Conservation (phyloP, 805 yeast genomes). For the Sugiyamaella marilandica region DNA sequence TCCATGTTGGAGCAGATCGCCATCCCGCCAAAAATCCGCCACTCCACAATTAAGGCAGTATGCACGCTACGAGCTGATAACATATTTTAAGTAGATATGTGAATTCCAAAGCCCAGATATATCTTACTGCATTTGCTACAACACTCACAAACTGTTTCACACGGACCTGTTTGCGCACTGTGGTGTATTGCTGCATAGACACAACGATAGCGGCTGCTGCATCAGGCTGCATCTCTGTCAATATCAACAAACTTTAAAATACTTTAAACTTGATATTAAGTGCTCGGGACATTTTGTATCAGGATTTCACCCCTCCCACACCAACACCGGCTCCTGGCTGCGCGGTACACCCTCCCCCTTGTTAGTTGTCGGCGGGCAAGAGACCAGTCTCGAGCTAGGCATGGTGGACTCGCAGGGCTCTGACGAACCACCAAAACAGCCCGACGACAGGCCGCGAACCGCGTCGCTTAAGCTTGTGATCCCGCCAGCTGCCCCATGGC, state of each 20-base stretch:
- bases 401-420: not conserved
- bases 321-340: not conserved
- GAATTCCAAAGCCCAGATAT: too few relatives aligned
- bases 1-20: too few relatives aligned
- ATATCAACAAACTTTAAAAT: not conserved
- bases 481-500: not conserved
- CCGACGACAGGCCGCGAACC: not conserved
- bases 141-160: too few relatives aligned
- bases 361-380: too few relatives aligned
- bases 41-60: too few relatives aligned
- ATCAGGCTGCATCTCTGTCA: not conserved
- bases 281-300: not conserved
- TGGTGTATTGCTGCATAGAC: not conserved
- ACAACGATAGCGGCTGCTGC: not conserved
- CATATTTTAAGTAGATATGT: too few relatives aligned
- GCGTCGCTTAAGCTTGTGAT: slow-evolving; percentile 2
- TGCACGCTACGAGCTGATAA: too few relatives aligned
- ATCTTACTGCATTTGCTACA: too few relatives aligned
- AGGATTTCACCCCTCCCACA: not conserved
- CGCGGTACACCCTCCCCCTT: not conserved
- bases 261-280: not conserved
- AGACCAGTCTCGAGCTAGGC: not conserved
- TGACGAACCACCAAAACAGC: not conserved
- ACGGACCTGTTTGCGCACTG: too few relatives aligned
- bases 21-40: too few relatives aligned